phyloP scores from a whole-genome alignment of 2,329 filamentous ascomycete species.

The Apiospora malaysiana region DNA sequence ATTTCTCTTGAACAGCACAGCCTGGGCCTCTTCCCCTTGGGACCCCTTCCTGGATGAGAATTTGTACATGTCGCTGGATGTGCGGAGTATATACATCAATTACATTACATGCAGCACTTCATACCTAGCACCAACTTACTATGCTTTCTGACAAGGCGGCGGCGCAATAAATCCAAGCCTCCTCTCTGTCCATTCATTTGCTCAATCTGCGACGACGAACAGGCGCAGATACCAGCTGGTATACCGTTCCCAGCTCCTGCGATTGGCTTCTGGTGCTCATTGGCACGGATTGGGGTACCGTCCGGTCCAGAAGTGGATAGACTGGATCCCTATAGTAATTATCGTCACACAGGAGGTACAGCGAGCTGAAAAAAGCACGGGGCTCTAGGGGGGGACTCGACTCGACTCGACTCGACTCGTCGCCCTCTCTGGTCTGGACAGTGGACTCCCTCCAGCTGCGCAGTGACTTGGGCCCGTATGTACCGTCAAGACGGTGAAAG shows the following conservation, averaged over 20 bases:
- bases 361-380: conserved; percentile 13
- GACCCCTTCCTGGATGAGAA: not conserved
- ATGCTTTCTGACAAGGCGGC: not conserved
- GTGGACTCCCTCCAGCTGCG: not conserved
- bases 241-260: not conserved
- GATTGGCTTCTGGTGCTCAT: not conserved
- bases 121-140: not conserved
- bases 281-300: conserved; percentile 10
- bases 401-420: not conserved
- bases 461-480: not conserved
- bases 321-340: conserved; percentile 15
- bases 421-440: not conserved
- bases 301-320: not conserved
- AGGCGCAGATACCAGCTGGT: not conserved
- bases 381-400: not conserved
- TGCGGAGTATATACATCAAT: not conserved
- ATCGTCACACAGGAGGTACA: not conserved
- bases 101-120: not conserved
- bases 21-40: not conserved
- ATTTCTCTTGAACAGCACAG: not conserved
- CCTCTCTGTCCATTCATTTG: not conserved
- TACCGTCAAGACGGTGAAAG: not conserved
- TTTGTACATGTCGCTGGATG: not conserved
- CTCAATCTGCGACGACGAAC: not conserved
- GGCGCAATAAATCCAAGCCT: conserved; percentile 13